Conservation (phyloP, 106 monocot species). For the Dioscorea alata region DNA sequence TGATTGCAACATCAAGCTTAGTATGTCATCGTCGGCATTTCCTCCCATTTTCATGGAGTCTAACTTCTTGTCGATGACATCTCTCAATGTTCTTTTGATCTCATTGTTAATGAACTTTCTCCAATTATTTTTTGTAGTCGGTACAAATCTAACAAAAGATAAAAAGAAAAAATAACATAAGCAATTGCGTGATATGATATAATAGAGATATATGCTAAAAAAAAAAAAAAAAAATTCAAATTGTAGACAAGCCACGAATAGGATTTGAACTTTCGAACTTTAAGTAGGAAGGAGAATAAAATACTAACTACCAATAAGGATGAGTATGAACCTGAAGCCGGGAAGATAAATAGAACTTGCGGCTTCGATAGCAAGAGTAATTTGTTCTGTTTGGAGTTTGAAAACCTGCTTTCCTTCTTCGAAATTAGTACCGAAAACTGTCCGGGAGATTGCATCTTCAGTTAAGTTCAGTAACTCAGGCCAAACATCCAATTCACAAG, state of each 20-base stretch:
- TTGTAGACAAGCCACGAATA: no score
- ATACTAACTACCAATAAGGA: no score
- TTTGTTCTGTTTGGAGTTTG: conserved; percentile 51
- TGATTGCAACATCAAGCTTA: conserved; percentile 32
- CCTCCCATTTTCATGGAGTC: conserved; percentile 20
- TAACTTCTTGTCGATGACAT: conserved; percentile 35
- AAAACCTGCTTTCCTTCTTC: conserved; percentile 63
- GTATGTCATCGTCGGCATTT: conserved; percentile 23
- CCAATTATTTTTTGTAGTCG: conserved; percentile 35
- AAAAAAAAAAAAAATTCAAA: no score
- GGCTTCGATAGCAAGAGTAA: conserved; percentile 21
- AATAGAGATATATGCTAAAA: no score
- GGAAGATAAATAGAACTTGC: conserved; percentile 21
- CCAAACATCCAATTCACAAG: conserved; percentile 57
- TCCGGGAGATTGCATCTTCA: conserved; percentile 52
- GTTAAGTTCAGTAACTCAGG: conserved; percentile 47
- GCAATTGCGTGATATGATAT: no score
- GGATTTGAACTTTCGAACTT: no score
- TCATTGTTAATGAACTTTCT: conserved; percentile 22
- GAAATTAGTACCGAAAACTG: conserved; percentile 67
- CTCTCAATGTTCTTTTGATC: conserved; percentile 27
- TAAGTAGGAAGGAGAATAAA: no score
- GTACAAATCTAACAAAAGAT: conserved; percentile 2
- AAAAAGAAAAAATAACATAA: no score
- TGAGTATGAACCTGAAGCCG: conserved; percentile 15